Percentiles rank a stretch among this genome's conserved stretches.
Evolutionary conservation across 2,329 filamentous ascomycete genomes (phyloP).

Genomic region (Beauveria medogensis): DNA sequence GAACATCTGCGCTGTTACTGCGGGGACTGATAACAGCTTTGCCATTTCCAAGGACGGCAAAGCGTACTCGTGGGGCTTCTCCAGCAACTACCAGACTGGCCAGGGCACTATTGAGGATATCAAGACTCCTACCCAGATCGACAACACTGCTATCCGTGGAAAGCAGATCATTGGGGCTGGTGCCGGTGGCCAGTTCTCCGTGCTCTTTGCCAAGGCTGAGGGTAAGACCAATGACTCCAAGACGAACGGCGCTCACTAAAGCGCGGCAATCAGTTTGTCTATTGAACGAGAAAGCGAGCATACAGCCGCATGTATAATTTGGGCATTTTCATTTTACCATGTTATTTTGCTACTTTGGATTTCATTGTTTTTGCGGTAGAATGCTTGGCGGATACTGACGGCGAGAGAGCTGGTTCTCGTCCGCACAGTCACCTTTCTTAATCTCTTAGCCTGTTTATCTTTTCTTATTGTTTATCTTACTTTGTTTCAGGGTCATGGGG

Average conservation of each 20-base stretch:
- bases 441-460: background rate
- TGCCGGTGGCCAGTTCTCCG: conserved; percentile 77
- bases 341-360: background rate
- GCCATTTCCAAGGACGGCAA: conserved; percentile 62
- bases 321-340: background rate
- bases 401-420: background rate
- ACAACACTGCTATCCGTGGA: conserved; percentile 73
- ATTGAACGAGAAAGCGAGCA: background rate
- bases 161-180: conserved; percentile 71
- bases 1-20: conserved; percentile 46
- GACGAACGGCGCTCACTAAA: conserved; percentile 21
- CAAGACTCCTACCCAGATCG: conserved; percentile 66
- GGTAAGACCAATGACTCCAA: conserved; percentile 17
- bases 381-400: background rate
- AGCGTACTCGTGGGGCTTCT: conserved; percentile 76
- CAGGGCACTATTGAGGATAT: conserved; percentile 74
- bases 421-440: background rate
- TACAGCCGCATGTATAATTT: conserved; percentile 6
- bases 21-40: conserved; percentile 67
- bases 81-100: conserved; percentile 70
- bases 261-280: background rate
- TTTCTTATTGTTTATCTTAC: background rate
- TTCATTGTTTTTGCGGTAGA: background rate
- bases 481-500: background rate
- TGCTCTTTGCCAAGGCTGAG: conserved; percentile 43